phyloP scores from a whole-genome alignment of 108 stramenopile species.

The Discostella pseudostelligera region DNA sequence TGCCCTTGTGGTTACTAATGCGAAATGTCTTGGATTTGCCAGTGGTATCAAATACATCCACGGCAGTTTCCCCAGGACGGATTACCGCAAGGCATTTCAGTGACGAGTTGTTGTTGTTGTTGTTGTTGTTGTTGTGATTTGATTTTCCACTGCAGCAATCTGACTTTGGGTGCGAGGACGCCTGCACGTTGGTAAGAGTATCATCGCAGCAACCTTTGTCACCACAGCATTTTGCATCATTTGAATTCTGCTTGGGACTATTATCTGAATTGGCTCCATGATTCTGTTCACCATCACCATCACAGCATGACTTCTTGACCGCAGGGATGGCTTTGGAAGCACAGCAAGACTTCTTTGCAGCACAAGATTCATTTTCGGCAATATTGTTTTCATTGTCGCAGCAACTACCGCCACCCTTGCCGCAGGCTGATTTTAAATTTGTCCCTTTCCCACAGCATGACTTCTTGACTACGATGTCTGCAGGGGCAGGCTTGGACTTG shows the following conservation, averaged over 20 bases:
- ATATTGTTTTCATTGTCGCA: not conserved
- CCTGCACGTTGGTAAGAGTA: not conserved
- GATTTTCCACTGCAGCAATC: no score
- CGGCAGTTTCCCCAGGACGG: slow-evolving; percentile 15
- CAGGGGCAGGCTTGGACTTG: no score
- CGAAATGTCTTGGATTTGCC: slow-evolving; percentile 26
- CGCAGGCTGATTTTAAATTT: not conserved
- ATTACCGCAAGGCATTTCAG: slow-evolving; percentile 33
- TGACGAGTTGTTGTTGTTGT: not conserved
- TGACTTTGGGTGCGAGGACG: no score
- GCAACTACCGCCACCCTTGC: not conserved
- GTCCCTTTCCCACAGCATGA: no score
- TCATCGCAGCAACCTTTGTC: not conserved
- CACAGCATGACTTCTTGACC: not conserved
- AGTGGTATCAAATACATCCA: slow-evolving; percentile 33
- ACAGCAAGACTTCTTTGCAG: not conserved
- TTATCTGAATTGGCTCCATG: not conserved
- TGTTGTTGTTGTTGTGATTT: not conserved
- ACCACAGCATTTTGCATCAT: not conserved
- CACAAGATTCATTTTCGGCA: not conserved
- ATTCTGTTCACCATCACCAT: no score
- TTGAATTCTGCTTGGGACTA: not conserved
- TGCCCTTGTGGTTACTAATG: slow-evolving; percentile 1
- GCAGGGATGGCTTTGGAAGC: not conserved
- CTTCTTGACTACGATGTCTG: no score